Conservation (phyloP, 2,329 filamentous ascomycete species). For the Ophiostoma ulmi region DNA sequence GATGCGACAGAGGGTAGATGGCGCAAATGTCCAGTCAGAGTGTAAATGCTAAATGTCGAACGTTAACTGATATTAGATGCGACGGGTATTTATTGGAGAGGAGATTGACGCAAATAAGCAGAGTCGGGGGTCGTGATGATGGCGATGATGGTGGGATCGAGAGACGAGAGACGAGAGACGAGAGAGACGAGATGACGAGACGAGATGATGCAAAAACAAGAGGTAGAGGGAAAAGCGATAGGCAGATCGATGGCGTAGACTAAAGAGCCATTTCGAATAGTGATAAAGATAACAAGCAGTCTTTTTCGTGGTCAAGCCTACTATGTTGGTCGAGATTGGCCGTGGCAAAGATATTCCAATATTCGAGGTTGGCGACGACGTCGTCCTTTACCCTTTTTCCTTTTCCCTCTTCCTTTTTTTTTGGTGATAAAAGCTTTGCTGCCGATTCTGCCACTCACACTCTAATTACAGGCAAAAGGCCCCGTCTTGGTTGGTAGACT, state of each 20-base stretch:
- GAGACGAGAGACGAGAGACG: too few relatives aligned
- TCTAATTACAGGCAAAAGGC: background rate
- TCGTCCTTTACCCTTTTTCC: background rate
- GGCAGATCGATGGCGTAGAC: background rate
- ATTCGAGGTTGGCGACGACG: conserved; percentile 21
- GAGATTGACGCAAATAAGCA: background rate
- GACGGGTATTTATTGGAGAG: background rate
- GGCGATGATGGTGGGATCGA: too few relatives aligned
- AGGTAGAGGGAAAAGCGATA: background rate
- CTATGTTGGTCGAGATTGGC: background rate
- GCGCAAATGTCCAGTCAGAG: background rate
- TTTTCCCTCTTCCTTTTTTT: background rate
- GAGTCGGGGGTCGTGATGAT: background rate
- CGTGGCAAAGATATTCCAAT: background rate
- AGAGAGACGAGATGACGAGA: background rate
- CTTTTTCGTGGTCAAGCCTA: background rate
- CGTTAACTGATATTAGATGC: background rate
- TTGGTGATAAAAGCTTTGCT: conserved; percentile 20
- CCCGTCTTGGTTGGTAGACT: background rate
- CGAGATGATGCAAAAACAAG: background rate
- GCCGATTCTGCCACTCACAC: conserved; percentile 15
- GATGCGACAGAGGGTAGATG: background rate
- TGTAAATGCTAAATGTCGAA: background rate
- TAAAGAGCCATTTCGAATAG: conserved; percentile 6
- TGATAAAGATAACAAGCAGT: background rate